A percentile compares a stretch with the other conserved stretches of the same genome.
phyloP scores from a whole-genome alignment of 2,329 filamentous ascomycete genomes.

The Claviceps digitariae region DNA sequence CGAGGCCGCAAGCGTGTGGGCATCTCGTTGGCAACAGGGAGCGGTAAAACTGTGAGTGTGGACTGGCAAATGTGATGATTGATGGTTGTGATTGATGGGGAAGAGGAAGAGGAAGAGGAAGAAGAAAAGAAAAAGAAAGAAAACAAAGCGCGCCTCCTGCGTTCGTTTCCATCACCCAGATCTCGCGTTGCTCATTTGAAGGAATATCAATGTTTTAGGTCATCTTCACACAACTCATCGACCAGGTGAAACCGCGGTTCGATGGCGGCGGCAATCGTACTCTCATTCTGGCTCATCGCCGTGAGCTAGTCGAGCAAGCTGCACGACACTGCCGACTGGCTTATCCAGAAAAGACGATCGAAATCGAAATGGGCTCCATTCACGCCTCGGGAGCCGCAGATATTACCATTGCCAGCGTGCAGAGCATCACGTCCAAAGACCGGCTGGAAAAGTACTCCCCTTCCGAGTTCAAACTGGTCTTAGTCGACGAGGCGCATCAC shows the following conservation, averaged over 20 bases:
- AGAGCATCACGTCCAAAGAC: slow-evolving; percentile 64
- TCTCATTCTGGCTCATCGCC: slow-evolving; percentile 80
- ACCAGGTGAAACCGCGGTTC: slow-evolving; percentile 47
- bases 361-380: slow-evolving; percentile 79
- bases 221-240: slow-evolving; percentile 91
- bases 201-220: slow-evolving; percentile 37
- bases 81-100: neutral
- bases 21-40: slow-evolving; percentile 75
- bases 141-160: neutral
- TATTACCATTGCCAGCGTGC: slow-evolving; percentile 85
- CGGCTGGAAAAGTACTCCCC: slow-evolving; percentile 78
- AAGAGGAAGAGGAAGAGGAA: neutral
- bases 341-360: slow-evolving; percentile 69
- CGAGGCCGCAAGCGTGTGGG: slow-evolving; percentile 68
- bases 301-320: slow-evolving; percentile 90
- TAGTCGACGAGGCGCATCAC: slow-evolving; percentile 95
- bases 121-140: neutral
- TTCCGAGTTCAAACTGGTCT: slow-evolving; percentile 65
- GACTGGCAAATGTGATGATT: neutral
- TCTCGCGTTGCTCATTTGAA: neutral
- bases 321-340: slow-evolving; percentile 67
- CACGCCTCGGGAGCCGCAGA: slow-evolving; percentile 71
- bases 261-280: slow-evolving; percentile 51
- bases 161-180: neutral
- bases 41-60: slow-evolving; percentile 64